These are phyloP conservation scores for Alternaria arborescens DNA, from an alignment of 2,329 filamentous ascomycete genomes.

Conservation along the genomic window DNA sequence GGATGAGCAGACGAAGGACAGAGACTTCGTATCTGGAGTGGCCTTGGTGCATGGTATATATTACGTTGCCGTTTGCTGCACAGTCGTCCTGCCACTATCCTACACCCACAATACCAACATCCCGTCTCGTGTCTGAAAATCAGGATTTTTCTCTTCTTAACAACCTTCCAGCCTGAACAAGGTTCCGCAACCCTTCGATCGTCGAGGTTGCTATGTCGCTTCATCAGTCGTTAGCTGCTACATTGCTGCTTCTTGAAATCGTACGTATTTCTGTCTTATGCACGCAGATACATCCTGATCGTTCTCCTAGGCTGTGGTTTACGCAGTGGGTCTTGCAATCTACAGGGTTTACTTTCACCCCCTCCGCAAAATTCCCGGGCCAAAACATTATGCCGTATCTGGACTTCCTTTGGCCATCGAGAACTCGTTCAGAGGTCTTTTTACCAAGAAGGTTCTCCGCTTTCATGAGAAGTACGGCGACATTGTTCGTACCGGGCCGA, in stretches of 20 bases:
- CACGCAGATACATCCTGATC: neutral
- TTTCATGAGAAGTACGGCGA: slow-evolving; percentile 18
- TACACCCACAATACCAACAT: neutral
- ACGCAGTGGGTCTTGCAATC: slow-evolving; percentile 1
- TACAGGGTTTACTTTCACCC: slow-evolving; percentile 32
- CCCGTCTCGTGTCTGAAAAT: too few relatives aligned
- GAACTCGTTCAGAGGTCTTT: neutral
- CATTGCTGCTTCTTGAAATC: neutral
- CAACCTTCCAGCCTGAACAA: neutral
- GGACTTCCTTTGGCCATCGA: slow-evolving; percentile 1
- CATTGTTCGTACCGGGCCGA: slow-evolving; percentile 18
- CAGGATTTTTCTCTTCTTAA: neutral
- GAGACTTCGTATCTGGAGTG: too few relatives aligned
- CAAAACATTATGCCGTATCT: slow-evolving; percentile 32
- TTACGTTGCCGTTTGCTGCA: neutral
- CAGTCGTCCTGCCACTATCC: too few relatives aligned
- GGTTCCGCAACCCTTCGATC: too few relatives aligned
- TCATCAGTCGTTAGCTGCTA: neutral
- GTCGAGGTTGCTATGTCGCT: neutral
- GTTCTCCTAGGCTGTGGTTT: neutral
- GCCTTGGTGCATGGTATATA: neutral
- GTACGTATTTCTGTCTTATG: neutral
- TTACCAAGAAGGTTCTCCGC: neutral
- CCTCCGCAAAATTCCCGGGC: slow-evolving; percentile 31
- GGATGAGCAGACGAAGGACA: neutral